phyloP scores from a whole-genome alignment of 257 asterid genomes.

The Thymus mandschuricus region DNA sequence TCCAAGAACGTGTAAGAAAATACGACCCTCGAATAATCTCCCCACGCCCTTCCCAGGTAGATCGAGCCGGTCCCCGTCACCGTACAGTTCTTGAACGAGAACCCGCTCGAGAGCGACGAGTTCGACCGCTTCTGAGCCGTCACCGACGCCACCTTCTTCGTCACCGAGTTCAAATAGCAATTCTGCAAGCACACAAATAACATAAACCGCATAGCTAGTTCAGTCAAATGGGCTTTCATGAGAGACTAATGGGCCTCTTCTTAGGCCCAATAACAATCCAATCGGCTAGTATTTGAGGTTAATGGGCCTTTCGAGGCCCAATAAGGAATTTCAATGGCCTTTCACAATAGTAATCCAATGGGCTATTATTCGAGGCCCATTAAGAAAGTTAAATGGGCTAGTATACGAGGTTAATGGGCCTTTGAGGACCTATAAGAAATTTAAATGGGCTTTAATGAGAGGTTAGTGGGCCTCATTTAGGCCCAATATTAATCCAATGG shows the following conservation, averaged over 20 bases:
- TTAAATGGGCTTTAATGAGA: too few relatives aligned
- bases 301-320: too few relatives aligned
- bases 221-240: not conserved
- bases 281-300: too few relatives aligned
- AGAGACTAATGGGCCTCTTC: not conserved
- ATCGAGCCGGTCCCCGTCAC: slow-evolving; percentile 50
- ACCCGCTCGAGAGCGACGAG: slow-evolving; percentile 51
- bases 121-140: slow-evolving; percentile 62
- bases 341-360: too few relatives aligned
- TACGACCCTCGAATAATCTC: slow-evolving; percentile 55
- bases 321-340: too few relatives aligned
- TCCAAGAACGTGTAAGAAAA: slow-evolving; percentile 58
- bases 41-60: slow-evolving; percentile 66
- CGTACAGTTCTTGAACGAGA: slow-evolving; percentile 55
- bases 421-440: too few relatives aligned
- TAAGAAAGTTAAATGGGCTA: too few relatives aligned
- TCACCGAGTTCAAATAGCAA: slow-evolving; percentile 57
- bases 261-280: not conserved
- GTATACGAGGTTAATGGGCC: too few relatives aligned
- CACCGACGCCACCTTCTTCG: slow-evolving; percentile 54
- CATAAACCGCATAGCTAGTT: too few relatives aligned
- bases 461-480: too few relatives aligned
- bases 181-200: slow-evolving; percentile 33
- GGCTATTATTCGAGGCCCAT: too few relatives aligned
- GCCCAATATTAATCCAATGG: too few relatives aligned